Percentiles rank a stretch among this genome's conserved stretches.
Evolutionary conservation across 768 basidiomycete genomes (phyloP).

Genomic region (Ramaria sp.): DNA sequence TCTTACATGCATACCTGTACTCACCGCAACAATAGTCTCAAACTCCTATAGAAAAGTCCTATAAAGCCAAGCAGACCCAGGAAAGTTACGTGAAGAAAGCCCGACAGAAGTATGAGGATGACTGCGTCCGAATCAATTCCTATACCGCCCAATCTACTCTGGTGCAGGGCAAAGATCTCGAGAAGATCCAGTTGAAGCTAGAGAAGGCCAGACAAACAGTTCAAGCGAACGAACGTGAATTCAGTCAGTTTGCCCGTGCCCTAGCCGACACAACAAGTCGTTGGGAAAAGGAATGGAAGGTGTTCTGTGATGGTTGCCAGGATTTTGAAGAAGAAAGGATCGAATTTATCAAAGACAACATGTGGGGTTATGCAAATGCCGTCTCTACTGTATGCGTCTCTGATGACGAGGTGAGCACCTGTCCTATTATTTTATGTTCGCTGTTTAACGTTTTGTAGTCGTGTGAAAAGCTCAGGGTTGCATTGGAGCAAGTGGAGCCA

Average conservation of each 20-base stretch:
- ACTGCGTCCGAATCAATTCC: constrained; percentile 88
- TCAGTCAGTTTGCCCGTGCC: constrained; percentile 73
- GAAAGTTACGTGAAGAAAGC: constrained; percentile 82
- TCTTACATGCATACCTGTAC: neutral
- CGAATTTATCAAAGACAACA: constrained; percentile 88
- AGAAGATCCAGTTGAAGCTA: constrained; percentile 78
- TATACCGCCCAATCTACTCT: constrained; percentile 87
- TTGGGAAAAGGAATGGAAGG: constrained; percentile 94
- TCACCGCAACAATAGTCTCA: constrained; percentile 31
- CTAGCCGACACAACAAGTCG: constrained; percentile 68
- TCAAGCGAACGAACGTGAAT: constrained; percentile 84
- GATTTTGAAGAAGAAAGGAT: constrained; percentile 93
- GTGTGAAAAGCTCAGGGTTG: constrained; percentile 79
- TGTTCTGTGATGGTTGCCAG: constrained; percentile 89
- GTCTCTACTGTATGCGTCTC: constrained; percentile 93
- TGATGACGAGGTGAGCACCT: constrained; percentile 75
- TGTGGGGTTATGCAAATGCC: constrained; percentile 94
- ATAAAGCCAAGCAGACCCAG: constrained; percentile 80
- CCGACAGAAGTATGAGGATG: constrained; percentile 85
- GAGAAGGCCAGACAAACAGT: constrained; percentile 87
- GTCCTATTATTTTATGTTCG: neutral
- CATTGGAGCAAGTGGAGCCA: constrained; percentile 83
- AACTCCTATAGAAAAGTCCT: constrained; percentile 75
- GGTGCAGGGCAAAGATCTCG: constrained; percentile 87
- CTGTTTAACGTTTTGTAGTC: constrained; percentile 40